Conservation (phyloP, 106 monocot species). For the Dendrobium chrysotoxum region DNA sequence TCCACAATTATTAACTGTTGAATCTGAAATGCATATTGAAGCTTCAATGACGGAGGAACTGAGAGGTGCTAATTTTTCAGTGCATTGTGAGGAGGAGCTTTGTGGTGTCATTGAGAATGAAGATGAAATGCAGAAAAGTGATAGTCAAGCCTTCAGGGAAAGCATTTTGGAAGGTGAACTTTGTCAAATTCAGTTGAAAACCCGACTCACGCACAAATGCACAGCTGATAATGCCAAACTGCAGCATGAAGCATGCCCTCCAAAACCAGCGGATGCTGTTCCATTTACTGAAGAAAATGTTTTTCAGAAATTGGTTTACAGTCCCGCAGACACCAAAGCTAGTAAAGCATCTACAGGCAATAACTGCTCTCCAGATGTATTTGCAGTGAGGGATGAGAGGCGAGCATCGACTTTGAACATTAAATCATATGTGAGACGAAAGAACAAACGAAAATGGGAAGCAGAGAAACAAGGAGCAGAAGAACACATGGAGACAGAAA, state of each 20-base stretch:
- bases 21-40: constrained; percentile 18
- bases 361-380: not conserved
- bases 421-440: constrained; percentile 35
- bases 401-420: constrained; percentile 11
- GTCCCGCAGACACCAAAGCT: no score
- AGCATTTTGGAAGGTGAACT: no score
- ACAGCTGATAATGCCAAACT: constrained; percentile 4
- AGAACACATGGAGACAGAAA: not conserved
- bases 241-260: constrained; percentile 4
- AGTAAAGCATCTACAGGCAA: not conserved
- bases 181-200: no score
- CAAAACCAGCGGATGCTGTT: not conserved
- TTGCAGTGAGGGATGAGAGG: not conserved
- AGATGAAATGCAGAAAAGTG: constrained; percentile 2
- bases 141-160: no score
- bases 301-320: no score
- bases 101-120: not conserved
- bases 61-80: not conserved
- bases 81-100: not conserved
- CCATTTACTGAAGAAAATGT: no score
- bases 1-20: not conserved
- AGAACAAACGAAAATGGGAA: constrained; percentile 50
- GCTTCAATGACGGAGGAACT: constrained; percentile 4
- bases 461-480: constrained; percentile 13
- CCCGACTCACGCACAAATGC: no score